A percentile compares a stretch with the other conserved stretches of the same genome.
phyloP scores from a whole-genome alignment of 768 basidiomycete species.

The Stropharia rugosoannulata region DNA sequence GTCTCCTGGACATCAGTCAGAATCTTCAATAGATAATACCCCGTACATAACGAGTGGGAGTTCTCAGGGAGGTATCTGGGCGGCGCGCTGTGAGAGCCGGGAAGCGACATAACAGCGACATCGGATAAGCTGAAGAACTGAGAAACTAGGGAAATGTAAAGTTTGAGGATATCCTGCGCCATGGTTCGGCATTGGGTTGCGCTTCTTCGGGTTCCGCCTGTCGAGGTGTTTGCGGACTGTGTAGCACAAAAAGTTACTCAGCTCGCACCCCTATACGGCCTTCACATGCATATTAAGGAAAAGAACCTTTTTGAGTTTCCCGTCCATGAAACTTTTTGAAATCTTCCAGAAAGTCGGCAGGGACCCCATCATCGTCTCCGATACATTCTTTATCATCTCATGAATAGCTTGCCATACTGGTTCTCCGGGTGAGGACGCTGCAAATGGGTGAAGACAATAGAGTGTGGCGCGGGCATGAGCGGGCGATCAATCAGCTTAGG shows the following conservation, averaged over 20 bases:
- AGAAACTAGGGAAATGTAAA: conserved; percentile 82
- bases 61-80: conserved; percentile 66
- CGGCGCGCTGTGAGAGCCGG: conserved; percentile 32
- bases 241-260: not conserved
- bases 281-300: not conserved
- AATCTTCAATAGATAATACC: conserved; percentile 77
- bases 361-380: conserved; percentile 79
- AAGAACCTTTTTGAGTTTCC: conserved; percentile 84
- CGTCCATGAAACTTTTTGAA: conserved; percentile 87
- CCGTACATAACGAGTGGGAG: conserved; percentile 81
- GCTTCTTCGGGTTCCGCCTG: conserved; percentile 63
- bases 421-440: conserved; percentile 70
- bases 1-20: conserved; percentile 86
- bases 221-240: conserved; percentile 28
- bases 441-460: not conserved
- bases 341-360: conserved; percentile 96
- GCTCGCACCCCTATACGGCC: not conserved
- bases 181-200: conserved; percentile 83
- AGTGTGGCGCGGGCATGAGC: not conserved
- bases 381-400: conserved; percentile 81
- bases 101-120: conserved; percentile 50
- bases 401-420: conserved; percentile 81
- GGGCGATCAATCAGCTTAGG: not conserved
- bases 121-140: conserved; percentile 80
- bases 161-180: conserved; percentile 83